Conservation (phyloP, 495 filamentous ascomycete genomes). For the Lasiosphaeris hirsuta region DNA sequence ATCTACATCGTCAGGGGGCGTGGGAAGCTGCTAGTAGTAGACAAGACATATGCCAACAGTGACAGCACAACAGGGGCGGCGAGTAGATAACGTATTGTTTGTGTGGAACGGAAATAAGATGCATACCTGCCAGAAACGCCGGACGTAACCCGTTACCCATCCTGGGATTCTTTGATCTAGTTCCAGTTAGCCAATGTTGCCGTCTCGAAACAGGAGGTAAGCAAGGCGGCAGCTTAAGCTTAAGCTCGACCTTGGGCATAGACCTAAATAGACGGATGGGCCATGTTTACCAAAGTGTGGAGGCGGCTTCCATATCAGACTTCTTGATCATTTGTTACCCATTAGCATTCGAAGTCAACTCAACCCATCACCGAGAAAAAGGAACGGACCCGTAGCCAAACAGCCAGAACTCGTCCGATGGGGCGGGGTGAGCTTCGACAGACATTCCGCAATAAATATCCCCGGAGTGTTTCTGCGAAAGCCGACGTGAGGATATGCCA, state of each 20-base stretch:
- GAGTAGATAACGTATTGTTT: not conserved
- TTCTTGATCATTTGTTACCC: conserved; percentile 53
- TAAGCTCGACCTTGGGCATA: not conserved
- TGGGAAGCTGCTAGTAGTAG: not conserved
- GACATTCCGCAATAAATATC: conserved; percentile 1
- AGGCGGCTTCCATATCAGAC: conserved; percentile 97
- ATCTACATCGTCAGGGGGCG: not conserved
- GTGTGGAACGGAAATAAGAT: not conserved
- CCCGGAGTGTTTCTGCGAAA: not conserved
- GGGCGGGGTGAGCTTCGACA: conserved; percentile 13
- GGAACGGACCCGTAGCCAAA: conserved; percentile 81
- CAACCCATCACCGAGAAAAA: not conserved
- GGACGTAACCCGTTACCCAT: conserved; percentile 90
- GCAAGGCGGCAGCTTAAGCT: too few relatives aligned
- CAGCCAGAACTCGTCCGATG: conserved; percentile 68
- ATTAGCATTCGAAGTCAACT: conserved; percentile 10
- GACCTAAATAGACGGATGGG: too few relatives aligned
- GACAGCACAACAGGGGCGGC: too few relatives aligned
- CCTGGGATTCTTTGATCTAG: conserved; percentile 82
- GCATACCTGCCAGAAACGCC: conserved; percentile 94
- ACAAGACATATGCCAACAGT: not conserved
- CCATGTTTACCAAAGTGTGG: conserved; percentile 75
- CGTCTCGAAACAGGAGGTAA: conserved; percentile 4
- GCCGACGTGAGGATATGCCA: not conserved
- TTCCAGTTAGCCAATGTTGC: conserved; percentile 21